Percentiles rank a stretch among this genome's conserved stretches.
Evolutionary conservation across 176 grass and related monocot genomes (phyloP).

Genomic region (Thinopyrum elongatum): DNA sequence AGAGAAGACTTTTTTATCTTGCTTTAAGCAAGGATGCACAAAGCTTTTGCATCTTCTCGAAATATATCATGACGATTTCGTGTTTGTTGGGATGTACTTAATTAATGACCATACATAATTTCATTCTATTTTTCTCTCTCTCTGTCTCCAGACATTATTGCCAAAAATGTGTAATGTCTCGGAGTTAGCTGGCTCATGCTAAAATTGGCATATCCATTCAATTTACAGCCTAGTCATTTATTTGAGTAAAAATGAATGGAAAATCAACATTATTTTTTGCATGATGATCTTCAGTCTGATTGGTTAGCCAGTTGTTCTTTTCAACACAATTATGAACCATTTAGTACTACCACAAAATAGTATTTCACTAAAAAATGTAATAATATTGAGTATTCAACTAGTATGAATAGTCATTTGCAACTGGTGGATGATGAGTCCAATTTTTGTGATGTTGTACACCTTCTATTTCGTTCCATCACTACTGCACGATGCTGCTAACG

Average conservation of each 20-base stretch:
- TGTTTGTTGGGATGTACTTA: background rate
- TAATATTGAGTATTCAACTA: background rate
- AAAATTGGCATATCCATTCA: background rate
- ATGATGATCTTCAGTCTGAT: background rate
- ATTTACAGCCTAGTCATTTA: background rate
- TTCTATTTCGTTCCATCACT: too few relatives aligned
- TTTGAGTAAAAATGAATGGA: background rate
- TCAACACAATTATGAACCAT: background rate
- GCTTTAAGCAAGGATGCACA: background rate
- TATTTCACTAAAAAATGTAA: background rate
- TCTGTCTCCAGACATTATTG: background rate
- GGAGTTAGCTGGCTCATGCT: background rate
- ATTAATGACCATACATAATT: background rate
- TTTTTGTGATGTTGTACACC: too few relatives aligned
- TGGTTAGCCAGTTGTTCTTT: background rate
- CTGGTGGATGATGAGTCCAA: background rate
- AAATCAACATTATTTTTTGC: background rate
- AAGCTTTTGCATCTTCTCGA: background rate
- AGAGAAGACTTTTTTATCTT: background rate
- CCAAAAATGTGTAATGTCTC: slow-evolving; percentile 4
- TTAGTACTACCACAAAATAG: background rate
- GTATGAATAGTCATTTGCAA: background rate
- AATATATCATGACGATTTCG: background rate
- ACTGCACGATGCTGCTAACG: too few relatives aligned
- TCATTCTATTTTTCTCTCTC: background rate